Conservation (phyloP, 495 filamentous ascomycete genomes). For the Neurospora sp. region DNA sequence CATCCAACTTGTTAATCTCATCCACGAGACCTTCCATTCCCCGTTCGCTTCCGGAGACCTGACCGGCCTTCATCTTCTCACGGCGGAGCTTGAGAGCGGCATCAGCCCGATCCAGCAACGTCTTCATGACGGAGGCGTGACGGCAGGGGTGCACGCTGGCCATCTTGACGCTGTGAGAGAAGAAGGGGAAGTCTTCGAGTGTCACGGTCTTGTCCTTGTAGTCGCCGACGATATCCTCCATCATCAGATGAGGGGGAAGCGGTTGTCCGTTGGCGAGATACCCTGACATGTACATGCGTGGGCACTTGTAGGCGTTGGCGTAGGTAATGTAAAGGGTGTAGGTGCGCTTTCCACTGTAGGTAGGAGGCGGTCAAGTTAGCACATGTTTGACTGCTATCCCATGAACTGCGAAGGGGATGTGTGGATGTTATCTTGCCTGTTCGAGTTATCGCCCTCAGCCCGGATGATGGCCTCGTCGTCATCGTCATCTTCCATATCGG, state of each 20-base stretch:
- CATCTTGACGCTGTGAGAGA: slow-evolving; percentile 78
- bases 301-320: slow-evolving; percentile 91
- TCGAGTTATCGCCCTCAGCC: slow-evolving; percentile 48
- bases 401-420: neutral
- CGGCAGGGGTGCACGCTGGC: slow-evolving; percentile 88
- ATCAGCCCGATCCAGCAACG: slow-evolving; percentile 87
- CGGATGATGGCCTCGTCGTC: slow-evolving; percentile 96
- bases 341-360: slow-evolving; percentile 63
- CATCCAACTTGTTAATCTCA: slow-evolving; percentile 46
- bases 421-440: slow-evolving; percentile 51
- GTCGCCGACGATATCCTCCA: slow-evolving; percentile 98
- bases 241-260: slow-evolving; percentile 83
- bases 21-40: slow-evolving; percentile 48
- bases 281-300: slow-evolving; percentile 89
- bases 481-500: slow-evolving; percentile 97
- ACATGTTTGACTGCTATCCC: neutral
- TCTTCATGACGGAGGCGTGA: slow-evolving; percentile 97
- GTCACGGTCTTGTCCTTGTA: slow-evolving; percentile 99
- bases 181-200: slow-evolving; percentile 93
- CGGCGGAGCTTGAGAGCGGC: slow-evolving; percentile 82
- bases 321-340: slow-evolving; percentile 99
- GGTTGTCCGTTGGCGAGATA: slow-evolving; percentile 75
- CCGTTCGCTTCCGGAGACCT: slow-evolving; percentile 34
- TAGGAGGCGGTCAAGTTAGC: slow-evolving; percentile 1
- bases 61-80: slow-evolving; percentile 58